Conservation (phyloP, 2,329 filamentous ascomycete genomes). For the Xylariaceae sp. region DNA sequence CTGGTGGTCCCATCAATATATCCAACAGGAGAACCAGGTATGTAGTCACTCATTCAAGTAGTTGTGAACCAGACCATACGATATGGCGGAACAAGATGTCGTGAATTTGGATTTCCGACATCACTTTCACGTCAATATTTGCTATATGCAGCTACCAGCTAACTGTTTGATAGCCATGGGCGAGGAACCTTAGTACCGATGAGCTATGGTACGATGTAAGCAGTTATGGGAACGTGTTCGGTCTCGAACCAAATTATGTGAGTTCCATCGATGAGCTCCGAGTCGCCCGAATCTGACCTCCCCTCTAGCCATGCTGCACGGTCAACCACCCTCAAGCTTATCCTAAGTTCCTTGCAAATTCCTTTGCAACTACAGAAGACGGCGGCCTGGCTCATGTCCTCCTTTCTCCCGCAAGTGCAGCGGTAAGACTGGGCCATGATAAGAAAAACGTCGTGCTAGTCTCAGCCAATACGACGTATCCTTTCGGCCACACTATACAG, state of each 20-base stretch:
- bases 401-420: conserved; percentile 42
- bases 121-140: too few species aligned
- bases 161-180: conserved; percentile 35
- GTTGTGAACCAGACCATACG: neutral
- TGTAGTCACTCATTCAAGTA: conserved; percentile 4
- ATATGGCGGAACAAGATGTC: too few species aligned
- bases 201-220: conserved; percentile 43
- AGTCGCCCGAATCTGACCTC: neutral
- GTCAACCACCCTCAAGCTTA: conserved; percentile 56
- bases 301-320: conserved; percentile 45
- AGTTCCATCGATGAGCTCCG: conserved; percentile 2
- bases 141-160: neutral
- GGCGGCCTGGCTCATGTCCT: conserved; percentile 49
- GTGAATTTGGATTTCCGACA: too few species aligned
- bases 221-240: conserved; percentile 43
- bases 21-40: conserved; percentile 50
- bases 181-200: conserved; percentile 34
- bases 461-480: conserved; percentile 46
- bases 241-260: conserved; percentile 47
- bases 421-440: conserved; percentile 33
- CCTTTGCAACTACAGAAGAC: conserved; percentile 41
- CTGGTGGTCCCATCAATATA: conserved; percentile 54
- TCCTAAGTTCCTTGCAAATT: conserved; percentile 50
- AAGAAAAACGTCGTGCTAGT: conserved; percentile 35
- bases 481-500: conserved; percentile 28